phyloP scores from a whole-genome alignment of 225 moss, liverwort and hornwort genomes.

The Polytrichum commune region DNA sequence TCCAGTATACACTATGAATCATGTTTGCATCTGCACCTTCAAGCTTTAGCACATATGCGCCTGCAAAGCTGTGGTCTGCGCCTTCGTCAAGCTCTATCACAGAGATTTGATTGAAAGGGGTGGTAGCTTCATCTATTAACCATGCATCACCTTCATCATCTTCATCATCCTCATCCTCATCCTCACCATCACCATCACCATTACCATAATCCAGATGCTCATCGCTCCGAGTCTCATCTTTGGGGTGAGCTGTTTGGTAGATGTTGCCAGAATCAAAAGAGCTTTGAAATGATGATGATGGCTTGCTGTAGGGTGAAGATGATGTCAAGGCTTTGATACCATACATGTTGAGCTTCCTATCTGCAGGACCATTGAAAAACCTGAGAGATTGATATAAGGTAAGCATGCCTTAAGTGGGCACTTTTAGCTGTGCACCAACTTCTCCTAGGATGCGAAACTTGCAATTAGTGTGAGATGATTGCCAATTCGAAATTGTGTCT shows the following conservation, averaged over 20 bases:
- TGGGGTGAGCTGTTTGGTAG: background rate
- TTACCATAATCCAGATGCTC: background rate
- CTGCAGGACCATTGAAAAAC: background rate
- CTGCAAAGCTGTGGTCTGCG: slow-evolving; percentile 47
- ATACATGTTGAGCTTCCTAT: background rate
- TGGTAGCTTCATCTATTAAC: slow-evolving; percentile 43
- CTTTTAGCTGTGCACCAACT: too few relatives aligned
- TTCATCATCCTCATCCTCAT: slow-evolving; percentile 11
- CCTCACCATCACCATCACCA: background rate
- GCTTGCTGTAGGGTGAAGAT: background rate
- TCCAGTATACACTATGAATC: slow-evolving; percentile 50
- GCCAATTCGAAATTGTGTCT: too few relatives aligned
- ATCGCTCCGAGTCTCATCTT: background rate
- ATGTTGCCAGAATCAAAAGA: slow-evolving; percentile 5
- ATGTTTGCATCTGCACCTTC: slow-evolving; percentile 39
- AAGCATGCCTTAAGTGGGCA: too few relatives aligned
- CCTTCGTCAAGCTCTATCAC: slow-evolving; percentile 46
- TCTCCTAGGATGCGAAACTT: too few relatives aligned
- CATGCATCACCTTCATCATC: slow-evolving; percentile 46
- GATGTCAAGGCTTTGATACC: background rate
- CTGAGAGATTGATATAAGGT: too few relatives aligned
- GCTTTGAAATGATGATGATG: background rate
- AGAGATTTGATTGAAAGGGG: slow-evolving; percentile 47
- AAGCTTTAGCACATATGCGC: slow-evolving; percentile 51
- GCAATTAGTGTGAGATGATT: too few relatives aligned